Conservation (phyloP, 2,329 filamentous ascomycete species). For the Coleophoma cylindrospora region DNA sequence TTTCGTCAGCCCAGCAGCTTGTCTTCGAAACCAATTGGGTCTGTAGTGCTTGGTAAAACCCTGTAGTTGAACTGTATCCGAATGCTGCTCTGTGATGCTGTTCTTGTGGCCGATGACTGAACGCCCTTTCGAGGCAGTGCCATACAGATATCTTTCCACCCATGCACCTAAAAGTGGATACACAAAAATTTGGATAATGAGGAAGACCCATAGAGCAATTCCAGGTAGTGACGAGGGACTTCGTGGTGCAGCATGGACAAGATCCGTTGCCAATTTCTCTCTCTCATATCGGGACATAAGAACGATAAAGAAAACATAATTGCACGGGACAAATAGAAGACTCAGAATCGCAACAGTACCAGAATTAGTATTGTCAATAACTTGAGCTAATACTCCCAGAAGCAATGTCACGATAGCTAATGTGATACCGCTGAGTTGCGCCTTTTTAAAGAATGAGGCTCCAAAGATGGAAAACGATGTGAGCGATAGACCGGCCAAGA, state of each 20-base stretch:
- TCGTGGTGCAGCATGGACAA: slow-evolving; percentile 56
- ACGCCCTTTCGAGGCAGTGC: slow-evolving; percentile 62
- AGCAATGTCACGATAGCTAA: slow-evolving; percentile 68
- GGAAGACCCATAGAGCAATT: slow-evolving; percentile 72
- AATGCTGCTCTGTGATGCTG: background rate
- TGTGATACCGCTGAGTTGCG: slow-evolving; percentile 82
- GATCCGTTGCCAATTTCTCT: slow-evolving; percentile 51
- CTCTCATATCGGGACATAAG: slow-evolving; percentile 74
- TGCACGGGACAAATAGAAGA: slow-evolving; percentile 80
- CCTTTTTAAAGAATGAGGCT: slow-evolving; percentile 78
- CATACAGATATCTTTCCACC: slow-evolving; percentile 70
- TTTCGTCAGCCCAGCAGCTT: slow-evolving; percentile 28
- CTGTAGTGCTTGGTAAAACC: slow-evolving; percentile 75
- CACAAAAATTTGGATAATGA: slow-evolving; percentile 69
- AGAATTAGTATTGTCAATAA: slow-evolving; percentile 54
- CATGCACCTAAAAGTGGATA: slow-evolving; percentile 73
- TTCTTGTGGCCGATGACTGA: slow-evolving; percentile 37
- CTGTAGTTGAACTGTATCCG: slow-evolving; percentile 60
- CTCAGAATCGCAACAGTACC: slow-evolving; percentile 64
- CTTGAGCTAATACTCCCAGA: slow-evolving; percentile 77
- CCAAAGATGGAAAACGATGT: slow-evolving; percentile 78
- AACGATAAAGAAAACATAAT: slow-evolving; percentile 77
- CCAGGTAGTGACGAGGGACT: slow-evolving; percentile 67
- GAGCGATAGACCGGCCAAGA: slow-evolving; percentile 72
- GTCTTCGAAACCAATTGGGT: slow-evolving; percentile 55